Evolutionary conservation across 345 rosid genomes (phyloP).

Genomic region (Salix udensis): DNA sequence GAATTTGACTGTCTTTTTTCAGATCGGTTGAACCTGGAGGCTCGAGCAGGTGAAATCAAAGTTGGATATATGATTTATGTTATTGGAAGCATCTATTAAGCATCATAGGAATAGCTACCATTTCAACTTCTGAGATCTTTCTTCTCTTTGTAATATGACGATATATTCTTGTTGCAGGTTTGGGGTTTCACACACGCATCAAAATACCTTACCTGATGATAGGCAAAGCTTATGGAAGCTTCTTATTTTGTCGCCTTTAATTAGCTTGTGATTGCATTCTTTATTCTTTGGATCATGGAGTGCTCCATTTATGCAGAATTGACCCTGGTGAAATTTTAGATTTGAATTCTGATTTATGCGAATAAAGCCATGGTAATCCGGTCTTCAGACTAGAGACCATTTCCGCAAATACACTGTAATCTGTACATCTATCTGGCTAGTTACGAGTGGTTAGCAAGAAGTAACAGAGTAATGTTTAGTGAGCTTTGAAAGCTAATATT

Average conservation of each 20-base stretch:
- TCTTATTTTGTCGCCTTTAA: not conserved
- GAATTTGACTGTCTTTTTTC: not conserved
- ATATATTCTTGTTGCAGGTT: slow-evolving; percentile 45
- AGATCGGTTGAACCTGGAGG: not conserved
- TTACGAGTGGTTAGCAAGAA: no score
- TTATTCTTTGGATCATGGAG: slow-evolving; percentile 14
- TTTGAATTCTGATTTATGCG: not conserved
- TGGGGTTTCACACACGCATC: slow-evolving; percentile 80
- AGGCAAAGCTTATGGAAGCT: slow-evolving; percentile 7
- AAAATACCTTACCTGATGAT: slow-evolving; percentile 30
- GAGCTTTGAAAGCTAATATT: no score
- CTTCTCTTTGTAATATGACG: not conserved
- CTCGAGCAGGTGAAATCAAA: not conserved
- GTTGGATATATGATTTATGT: not conserved
- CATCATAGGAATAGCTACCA: not conserved
- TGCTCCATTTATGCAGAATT: not conserved
- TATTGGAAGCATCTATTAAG: not conserved
- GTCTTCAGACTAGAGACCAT: not conserved
- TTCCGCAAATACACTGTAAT: not conserved
- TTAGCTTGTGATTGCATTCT: slow-evolving; percentile 8
- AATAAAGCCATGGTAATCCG: not conserved
- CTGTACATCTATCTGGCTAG: not conserved
- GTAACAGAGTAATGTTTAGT: not conserved
- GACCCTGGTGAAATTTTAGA: not conserved
- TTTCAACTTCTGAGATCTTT: not conserved